Conservation (phyloP, 73 alveolate genomes). For the Paramecium bursaria region DNA sequence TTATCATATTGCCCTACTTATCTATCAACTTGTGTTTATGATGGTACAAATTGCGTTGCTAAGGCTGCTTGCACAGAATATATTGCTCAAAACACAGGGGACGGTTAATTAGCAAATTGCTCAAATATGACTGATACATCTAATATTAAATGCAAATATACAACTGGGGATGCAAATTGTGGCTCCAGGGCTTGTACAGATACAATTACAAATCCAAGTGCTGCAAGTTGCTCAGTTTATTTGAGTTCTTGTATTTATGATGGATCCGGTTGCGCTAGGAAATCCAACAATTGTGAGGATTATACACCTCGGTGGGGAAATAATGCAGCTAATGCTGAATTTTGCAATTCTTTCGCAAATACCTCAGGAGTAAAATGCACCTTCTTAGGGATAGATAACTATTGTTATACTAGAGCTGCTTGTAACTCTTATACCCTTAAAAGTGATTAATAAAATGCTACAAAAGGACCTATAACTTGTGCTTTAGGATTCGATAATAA, state of each 20-base stretch:
- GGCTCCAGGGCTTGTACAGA: background rate
- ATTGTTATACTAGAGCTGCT: background rate
- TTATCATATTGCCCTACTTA: background rate
- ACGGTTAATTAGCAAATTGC: no score
- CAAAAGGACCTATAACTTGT: constrained; percentile 18
- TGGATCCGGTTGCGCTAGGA: constrained; percentile 20
- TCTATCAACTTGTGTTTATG: background rate
- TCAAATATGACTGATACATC: no score
- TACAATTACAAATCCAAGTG: background rate
- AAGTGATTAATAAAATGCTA: background rate
- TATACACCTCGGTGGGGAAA: background rate
- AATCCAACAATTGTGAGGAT: background rate
- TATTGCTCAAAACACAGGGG: background rate
- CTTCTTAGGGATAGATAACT: no score
- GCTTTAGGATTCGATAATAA: constrained; percentile 3
- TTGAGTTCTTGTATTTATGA: constrained; percentile 16
- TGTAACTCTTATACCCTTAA: background rate
- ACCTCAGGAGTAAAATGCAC: no score
- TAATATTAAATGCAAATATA: background rate
- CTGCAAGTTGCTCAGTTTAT: background rate
- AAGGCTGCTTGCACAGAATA: background rate
- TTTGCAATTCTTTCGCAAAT: no score
- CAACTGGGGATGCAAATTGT: background rate
- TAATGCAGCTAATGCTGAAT: no score
- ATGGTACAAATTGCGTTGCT: constrained; percentile 28